Evolutionary conservation across 1,284 basidiomycete species (phyloP).

Genomic region (Microbotryomycetes sp.): DNA sequence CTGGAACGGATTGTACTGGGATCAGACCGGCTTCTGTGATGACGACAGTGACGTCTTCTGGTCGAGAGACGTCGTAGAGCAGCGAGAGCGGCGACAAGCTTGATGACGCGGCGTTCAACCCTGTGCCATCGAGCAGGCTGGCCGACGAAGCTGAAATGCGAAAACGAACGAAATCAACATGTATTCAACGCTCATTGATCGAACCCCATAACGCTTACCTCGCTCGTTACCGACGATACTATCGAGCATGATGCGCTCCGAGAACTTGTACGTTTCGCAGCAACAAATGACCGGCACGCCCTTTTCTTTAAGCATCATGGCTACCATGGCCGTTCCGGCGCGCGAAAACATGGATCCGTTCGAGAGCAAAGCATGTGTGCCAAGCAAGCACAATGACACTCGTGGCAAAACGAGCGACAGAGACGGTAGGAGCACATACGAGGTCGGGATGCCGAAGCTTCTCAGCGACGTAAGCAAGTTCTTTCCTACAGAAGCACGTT

Average conservation of each 20-base stretch:
- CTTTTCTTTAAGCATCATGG: conserved; percentile 87
- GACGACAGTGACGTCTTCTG: conserved; percentile 83
- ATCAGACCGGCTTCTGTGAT: conserved; percentile 65
- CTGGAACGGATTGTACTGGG: conserved; percentile 34
- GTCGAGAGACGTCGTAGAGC: conserved; percentile 85
- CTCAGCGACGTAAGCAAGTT: conserved; percentile 65
- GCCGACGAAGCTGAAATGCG: background rate
- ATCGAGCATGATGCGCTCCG: conserved; percentile 86
- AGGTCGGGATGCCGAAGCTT: conserved; percentile 69
- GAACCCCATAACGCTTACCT: conserved; percentile 47
- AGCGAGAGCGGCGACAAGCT: conserved; percentile 71
- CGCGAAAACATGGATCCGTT: conserved; percentile 92
- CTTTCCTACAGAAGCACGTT: conserved; percentile 56
- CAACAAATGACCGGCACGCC: conserved; percentile 91
- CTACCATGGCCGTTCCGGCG: conserved; percentile 89
- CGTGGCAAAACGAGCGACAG: conserved; percentile 73
- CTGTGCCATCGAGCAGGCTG: conserved; percentile 2
- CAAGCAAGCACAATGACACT: conserved; percentile 75
- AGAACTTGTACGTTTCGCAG: conserved; percentile 98
- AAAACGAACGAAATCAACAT: background rate
- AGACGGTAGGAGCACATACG: conserved; percentile 85
- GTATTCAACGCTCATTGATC: background rate
- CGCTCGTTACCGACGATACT: conserved; percentile 94
- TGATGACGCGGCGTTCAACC: conserved; percentile 37
- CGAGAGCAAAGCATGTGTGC: conserved; percentile 87